These are phyloP conservation scores for Raffaelea ambrosiae DNA, from an alignment of 2,329 filamentous ascomycete species.

Conservation along the genomic window DNA sequence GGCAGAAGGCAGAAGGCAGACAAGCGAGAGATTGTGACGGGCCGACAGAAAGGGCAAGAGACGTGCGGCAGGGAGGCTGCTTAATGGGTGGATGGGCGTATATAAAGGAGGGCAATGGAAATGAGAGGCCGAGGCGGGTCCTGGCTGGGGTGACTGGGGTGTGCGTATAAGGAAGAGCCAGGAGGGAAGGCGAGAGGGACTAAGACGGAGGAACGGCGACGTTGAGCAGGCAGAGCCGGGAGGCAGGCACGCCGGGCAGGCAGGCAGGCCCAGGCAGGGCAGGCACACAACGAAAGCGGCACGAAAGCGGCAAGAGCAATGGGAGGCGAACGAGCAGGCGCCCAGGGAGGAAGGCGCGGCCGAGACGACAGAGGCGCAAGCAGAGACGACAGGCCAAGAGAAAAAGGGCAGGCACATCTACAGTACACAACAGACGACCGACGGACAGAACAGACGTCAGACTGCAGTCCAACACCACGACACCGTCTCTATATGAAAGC, in stretches of 20 bases:
- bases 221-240: neutral
- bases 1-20: neutral
- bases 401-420: neutral
- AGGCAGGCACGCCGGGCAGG: neutral
- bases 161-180: conserved; percentile 1
- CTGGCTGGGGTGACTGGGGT: conserved; percentile 6
- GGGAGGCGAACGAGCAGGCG: too few relatives aligned
- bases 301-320: neutral
- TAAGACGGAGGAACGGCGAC: neutral
- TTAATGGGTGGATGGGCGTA: conserved; percentile 4
- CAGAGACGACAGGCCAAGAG: neutral
- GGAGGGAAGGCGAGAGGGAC: neutral
- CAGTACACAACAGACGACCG: neutral
- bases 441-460: too few relatives aligned
- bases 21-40: neutral
- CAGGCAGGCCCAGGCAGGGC: too few relatives aligned
- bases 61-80: neutral
- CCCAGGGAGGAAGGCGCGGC: too few relatives aligned
- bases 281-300: neutral
- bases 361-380: too few relatives aligned
- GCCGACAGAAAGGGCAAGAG: neutral
- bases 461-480: too few relatives aligned
- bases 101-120: too few relatives aligned
- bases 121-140: conserved; percentile 11
- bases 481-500: too few relatives aligned